Conservation (phyloP, 345 rosid species). For the Tarenaya hassleriana region DNA sequence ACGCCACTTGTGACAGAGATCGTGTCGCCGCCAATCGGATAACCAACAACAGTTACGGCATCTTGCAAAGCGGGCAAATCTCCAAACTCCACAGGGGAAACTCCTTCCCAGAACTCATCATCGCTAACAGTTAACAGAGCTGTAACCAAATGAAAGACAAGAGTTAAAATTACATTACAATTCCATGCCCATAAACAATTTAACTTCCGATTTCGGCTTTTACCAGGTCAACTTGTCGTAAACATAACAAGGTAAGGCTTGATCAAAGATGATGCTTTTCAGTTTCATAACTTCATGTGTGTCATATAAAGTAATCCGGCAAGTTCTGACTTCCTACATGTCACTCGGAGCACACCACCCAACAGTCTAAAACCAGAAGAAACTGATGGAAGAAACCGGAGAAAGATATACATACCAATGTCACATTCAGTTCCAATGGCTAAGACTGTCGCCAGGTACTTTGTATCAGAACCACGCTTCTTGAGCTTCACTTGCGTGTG, state of each 20-base stretch:
- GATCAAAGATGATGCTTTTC: neutral
- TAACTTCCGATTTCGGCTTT: neutral
- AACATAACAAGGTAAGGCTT: neutral
- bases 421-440: slow-evolving; percentile 93
- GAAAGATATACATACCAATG: slow-evolving; percentile 41
- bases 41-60: slow-evolving; percentile 96
- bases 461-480: slow-evolving; percentile 85
- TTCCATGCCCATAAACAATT: neutral
- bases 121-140: slow-evolving; percentile 67
- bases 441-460: slow-evolving; percentile 80
- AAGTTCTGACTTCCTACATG: neutral
- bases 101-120: slow-evolving; percentile 95
- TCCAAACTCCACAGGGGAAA: slow-evolving; percentile 80
- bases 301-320: neutral
- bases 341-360: neutral
- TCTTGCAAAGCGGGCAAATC: slow-evolving; percentile 91
- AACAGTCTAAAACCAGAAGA: neutral
- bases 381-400: neutral
- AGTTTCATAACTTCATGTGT: neutral
- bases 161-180: neutral
- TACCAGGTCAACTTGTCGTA: neutral
- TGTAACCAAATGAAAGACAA: slow-evolving; percentile 19
- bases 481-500: slow-evolving; percentile 88
- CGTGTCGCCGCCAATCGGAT: slow-evolving; percentile 94
- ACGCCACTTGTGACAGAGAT: slow-evolving; percentile 97